phyloP scores from a whole-genome alignment of 2,329 filamentous ascomycete species.

The Cytospora piceae region DNA sequence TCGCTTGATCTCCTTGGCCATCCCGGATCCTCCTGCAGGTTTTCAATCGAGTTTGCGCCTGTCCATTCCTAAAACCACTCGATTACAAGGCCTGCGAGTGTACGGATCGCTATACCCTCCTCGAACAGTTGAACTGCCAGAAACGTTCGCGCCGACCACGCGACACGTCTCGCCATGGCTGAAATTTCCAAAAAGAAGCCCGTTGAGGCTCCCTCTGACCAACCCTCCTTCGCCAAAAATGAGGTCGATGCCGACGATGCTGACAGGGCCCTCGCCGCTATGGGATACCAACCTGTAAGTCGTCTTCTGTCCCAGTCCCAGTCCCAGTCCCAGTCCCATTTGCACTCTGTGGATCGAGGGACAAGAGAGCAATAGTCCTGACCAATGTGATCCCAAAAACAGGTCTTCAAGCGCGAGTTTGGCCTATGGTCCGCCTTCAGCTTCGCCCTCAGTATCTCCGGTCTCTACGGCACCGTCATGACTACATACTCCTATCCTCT shows the following conservation, averaged over 20 bases:
- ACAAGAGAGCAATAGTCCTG: neutral
- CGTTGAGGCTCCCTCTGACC: conserved; percentile 2
- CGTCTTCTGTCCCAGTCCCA: neutral
- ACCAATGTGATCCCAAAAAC: conserved; percentile 1
- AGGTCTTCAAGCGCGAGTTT: conserved; percentile 64
- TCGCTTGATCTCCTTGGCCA: neutral
- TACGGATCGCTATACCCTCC: neutral
- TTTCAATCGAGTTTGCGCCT: neutral
- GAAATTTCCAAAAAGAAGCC: conserved; percentile 16
- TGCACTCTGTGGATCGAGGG: neutral
- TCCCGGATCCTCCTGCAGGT: neutral
- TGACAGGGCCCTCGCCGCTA: conserved; percentile 41
- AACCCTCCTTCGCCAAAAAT: conserved; percentile 7
- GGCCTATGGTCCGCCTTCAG: conserved; percentile 61
- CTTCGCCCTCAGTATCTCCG: conserved; percentile 61
- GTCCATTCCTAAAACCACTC: neutral
- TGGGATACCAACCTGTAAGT: conserved; percentile 44
- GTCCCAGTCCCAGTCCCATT: too few species aligned
- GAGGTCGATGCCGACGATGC: conserved; percentile 32
- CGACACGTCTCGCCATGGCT: conserved; percentile 19
- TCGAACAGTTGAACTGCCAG: too few species aligned
- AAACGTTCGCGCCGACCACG: neutral
- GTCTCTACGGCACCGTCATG: conserved; percentile 58
- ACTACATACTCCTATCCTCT: conserved; percentile 60
- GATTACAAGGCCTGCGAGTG: neutral